These are phyloP conservation scores for Rhizopogon salebrosus DNA, from an alignment of 768 basidiomycete genomes.

Conservation along the genomic window DNA sequence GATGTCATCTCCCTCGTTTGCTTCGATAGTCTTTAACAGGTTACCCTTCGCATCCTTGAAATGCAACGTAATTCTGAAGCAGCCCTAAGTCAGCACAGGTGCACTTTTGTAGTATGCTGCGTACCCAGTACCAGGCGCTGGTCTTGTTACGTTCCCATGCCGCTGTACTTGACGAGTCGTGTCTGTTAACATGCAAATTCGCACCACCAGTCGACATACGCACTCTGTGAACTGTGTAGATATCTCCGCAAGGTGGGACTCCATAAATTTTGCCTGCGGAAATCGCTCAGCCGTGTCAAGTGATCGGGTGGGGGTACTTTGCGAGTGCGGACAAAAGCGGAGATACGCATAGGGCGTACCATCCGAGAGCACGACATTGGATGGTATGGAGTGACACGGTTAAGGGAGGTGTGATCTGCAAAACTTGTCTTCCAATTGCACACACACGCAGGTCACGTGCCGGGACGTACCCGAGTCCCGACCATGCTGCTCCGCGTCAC, in stretches of 20 bases:
- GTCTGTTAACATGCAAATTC: background rate
- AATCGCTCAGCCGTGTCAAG: background rate
- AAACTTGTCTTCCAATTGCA: no score
- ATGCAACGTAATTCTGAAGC: conserved; percentile 73
- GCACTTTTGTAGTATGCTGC: conserved; percentile 9
- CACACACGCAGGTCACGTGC: no score
- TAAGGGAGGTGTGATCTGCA: background rate
- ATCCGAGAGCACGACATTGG: background rate
- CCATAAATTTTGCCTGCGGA: background rate
- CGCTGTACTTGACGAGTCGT: conserved; percentile 10
- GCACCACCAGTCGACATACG: background rate
- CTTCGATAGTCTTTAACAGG: conserved; percentile 84
- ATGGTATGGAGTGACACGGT: background rate
- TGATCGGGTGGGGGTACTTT: background rate
- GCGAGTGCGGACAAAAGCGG: background rate
- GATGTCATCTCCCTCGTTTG: conserved; percentile 90
- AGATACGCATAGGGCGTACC: background rate
- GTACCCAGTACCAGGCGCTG: conserved; percentile 66
- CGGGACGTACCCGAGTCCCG: no score
- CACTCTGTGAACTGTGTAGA: conserved; percentile 17
- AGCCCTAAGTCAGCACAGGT: background rate
- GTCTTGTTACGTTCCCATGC: conserved; percentile 57
- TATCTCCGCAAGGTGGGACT: background rate
- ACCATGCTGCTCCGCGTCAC: no score
- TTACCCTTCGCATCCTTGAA: conserved; percentile 87